Evolutionary conservation across 495 filamentous ascomycete species (phyloP), one percentile per base, ranked within the genome.

Genomic region (Aspergillus baeticus): DNA sequence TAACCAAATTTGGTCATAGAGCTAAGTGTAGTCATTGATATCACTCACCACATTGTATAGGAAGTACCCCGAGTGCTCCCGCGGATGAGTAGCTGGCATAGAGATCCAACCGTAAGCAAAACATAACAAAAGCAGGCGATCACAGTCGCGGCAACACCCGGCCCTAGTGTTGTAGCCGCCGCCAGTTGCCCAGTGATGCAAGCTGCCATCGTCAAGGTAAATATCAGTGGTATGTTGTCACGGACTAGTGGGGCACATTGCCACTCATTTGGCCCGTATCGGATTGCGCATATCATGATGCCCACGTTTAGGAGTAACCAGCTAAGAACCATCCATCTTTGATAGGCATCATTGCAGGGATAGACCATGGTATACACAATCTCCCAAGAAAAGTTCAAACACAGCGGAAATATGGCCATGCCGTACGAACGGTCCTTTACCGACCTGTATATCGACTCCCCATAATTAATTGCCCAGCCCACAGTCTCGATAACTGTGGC

Each of bases 361-460:
- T 63, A 61, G 0, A 66, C 51, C 6, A 63, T 20, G 23, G 39
- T 47, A 38, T 63, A 66, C 1, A 61, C 51, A 6, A 63, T n/a
- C 15, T 66, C 63, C 61, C 63, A 66, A 18, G 59, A 57, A 36
- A 63, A 51, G 33, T 66, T 63, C 38, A 45, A 57, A 42, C 57
- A 63, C 8, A 63, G 48, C 1, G 61, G 61, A 14, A 63, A 42
- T 6, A 66, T 51, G 17, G 61, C 34, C 57, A 63, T 66, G 44
- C 50, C 23, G 43, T 29, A 29, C 8, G 26, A 4, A 3, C 8
- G 4, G 26, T 29, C 26, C 3, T 11, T 3, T 4, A 38, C 4
- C 3, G 11, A 17, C 5, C 5, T 38, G 36, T 38, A 14, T 38
- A 13, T 14, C 36, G 14, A 5, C 14, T 3, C 5, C 5, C 5